Conservation (phyloP, 2,329 filamentous ascomycete genomes). For the Aaosphaeria pasadenensis region DNA sequence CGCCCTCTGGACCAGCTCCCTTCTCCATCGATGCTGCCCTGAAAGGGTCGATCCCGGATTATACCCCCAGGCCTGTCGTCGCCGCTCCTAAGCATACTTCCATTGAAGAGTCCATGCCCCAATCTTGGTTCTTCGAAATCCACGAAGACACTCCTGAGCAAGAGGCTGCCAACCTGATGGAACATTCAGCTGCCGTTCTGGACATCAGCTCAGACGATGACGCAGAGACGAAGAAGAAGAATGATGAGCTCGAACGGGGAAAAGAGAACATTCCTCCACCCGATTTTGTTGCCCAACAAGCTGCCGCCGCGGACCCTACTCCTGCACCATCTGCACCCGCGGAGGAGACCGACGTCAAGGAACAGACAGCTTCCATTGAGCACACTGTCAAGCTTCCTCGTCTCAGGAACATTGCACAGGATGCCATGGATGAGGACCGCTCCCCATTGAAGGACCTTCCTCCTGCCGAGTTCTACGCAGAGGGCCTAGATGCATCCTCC, state of each 20-base stretch:
- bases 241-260: slow-evolving; percentile 59
- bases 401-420: slow-evolving; percentile 25
- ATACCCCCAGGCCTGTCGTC: slow-evolving; percentile 46
- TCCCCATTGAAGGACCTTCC: slow-evolving; percentile 34
- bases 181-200: slow-evolving; percentile 81
- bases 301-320: slow-evolving; percentile 3
- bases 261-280: slow-evolving; percentile 92
- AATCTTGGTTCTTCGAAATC: slow-evolving; percentile 85
- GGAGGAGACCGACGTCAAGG: slow-evolving; percentile 5
- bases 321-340: slow-evolving; percentile 10
- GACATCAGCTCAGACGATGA: slow-evolving; percentile 91
- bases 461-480: slow-evolving; percentile 37
- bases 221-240: slow-evolving; percentile 54
- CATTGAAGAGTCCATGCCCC: slow-evolving; percentile 55
- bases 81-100: slow-evolving; percentile 34
- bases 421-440: slow-evolving; percentile 41
- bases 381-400: slow-evolving; percentile 24
- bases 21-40: slow-evolving; percentile 86
- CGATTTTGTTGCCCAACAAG: slow-evolving; percentile 30
- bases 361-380: slow-evolving; percentile 1
- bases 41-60: slow-evolving; percentile 68
- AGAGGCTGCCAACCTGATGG: slow-evolving; percentile 86
- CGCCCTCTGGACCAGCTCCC: slow-evolving; percentile 51
- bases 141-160: slow-evolving; percentile 89
- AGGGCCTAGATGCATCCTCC: slow-evolving; percentile 32